Evolutionary conservation across 805 yeast species (phyloP).

Genomic region (Suhomyces faveliae): DNA sequence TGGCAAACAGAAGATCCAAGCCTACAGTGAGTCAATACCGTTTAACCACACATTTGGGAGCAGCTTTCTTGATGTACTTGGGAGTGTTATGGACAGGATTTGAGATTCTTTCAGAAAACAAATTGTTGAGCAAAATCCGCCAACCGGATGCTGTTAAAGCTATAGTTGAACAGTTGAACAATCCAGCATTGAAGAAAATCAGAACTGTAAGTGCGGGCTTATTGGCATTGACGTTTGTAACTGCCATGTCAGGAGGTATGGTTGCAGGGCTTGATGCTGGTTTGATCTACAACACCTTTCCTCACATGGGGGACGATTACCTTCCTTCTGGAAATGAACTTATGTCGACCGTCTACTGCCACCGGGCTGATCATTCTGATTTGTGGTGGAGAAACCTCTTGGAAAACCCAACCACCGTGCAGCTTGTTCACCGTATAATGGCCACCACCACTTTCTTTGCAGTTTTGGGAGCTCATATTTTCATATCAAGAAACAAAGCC

Average conservation of each 20-base stretch:
- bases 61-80: conserved; percentile 83
- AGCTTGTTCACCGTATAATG: conserved; percentile 80
- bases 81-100: conserved; percentile 91
- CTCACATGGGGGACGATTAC: conserved; percentile 88
- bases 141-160: conserved; percentile 54
- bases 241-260: conserved; percentile 97
- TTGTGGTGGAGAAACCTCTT: conserved; percentile 87
- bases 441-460: conserved; percentile 80
- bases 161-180: conserved; percentile 57
- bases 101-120: conserved; percentile 71
- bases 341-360: conserved; percentile 69
- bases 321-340: conserved; percentile 77
- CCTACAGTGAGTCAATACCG: conserved; percentile 98
- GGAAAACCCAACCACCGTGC: conserved; percentile 96
- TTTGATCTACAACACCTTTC: conserved; percentile 90
- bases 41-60: conserved; percentile 88
- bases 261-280: conserved; percentile 99
- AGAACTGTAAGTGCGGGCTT: conserved; percentile 57
- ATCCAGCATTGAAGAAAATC: conserved; percentile 56
- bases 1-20: conserved; percentile 78
- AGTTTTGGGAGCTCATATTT: conserved; percentile 68
- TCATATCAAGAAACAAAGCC: conserved; percentile 54
- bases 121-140: conserved; percentile 50
- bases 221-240: conserved; percentile 69
- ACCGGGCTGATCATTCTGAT: conserved; percentile 67